These are phyloP conservation scores for Tetraselmis chui DNA, from an alignment of 139 green algal genomes.

Conservation along the genomic window DNA sequence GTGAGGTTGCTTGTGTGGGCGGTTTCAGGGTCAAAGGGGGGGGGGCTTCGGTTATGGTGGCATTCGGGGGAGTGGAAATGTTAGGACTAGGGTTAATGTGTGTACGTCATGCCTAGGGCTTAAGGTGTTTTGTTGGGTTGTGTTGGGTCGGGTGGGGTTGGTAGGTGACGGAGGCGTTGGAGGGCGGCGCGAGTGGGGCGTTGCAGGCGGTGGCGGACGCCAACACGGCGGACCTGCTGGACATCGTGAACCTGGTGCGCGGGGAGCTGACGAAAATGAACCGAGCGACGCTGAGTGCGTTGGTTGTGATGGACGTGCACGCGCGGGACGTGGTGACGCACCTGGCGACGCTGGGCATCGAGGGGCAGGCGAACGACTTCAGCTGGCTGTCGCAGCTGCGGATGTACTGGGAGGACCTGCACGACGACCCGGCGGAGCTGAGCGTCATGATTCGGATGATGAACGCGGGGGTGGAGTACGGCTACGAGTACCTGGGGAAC, in stretches of 20 bases:
- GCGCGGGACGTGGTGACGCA: slow-evolving; percentile 64
- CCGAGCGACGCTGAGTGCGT: slow-evolving; percentile 48
- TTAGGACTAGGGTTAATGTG: no score
- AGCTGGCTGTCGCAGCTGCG: slow-evolving; percentile 81
- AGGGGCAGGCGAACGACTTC: slow-evolving; percentile 59
- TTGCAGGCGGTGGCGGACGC: slow-evolving; percentile 17
- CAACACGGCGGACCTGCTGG: slow-evolving; percentile 55
- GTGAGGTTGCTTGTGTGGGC: no score
- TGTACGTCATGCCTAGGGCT: no score
- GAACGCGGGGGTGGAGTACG: slow-evolving; percentile 69
- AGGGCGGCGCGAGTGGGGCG: slow-evolving; percentile 4
- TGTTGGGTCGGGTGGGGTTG: no score
- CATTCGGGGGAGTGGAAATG: no score
- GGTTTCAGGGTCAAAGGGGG: no score
- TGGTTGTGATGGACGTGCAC: slow-evolving; percentile 87
- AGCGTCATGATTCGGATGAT: slow-evolving; percentile 34
- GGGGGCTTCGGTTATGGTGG: no score
- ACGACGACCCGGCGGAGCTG: slow-evolving; percentile 12
- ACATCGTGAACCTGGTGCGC: slow-evolving; percentile 54
- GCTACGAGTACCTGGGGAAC: slow-evolving; percentile 83
- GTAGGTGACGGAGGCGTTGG: slow-evolving; percentile 17
- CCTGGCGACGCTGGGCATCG: slow-evolving; percentile 38
- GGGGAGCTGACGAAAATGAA: slow-evolving; percentile 49
- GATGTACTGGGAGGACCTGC: slow-evolving; percentile 62
- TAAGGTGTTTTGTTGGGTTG: no score